phyloP scores from a whole-genome alignment of 129 eudicot genomes.

The Escallonia rubra region DNA sequence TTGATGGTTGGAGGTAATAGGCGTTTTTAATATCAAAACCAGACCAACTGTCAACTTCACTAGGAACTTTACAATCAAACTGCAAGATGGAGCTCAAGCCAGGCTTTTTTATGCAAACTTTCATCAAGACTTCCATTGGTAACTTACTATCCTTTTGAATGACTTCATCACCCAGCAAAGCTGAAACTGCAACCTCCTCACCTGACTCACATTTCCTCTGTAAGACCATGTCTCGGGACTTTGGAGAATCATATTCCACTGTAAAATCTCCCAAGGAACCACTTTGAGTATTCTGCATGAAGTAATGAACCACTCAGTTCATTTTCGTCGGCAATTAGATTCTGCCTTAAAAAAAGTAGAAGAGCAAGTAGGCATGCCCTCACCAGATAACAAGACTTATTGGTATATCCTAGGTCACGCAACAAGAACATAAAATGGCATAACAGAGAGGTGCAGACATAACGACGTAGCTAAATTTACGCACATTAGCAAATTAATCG shows the following conservation, averaged over 20 bases:
- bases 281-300: conserved; percentile 35
- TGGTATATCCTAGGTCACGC: background rate
- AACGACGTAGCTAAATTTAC: no score
- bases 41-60: conserved; percentile 31
- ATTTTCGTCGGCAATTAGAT: background rate
- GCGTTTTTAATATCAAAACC: conserved; percentile 46
- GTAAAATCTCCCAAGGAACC: conserved; percentile 63
- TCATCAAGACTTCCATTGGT: conserved; percentile 61
- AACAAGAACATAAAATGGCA: background rate
- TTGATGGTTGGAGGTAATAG: conserved; percentile 41
- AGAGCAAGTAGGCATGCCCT: background rate
- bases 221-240: conserved; percentile 57
- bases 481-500: no score
- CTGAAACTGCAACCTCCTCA: conserved; percentile 87
- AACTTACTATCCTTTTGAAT: conserved; percentile 31
- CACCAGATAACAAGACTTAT: background rate
- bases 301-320: no score
- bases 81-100: conserved; percentile 68
- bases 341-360: background rate
- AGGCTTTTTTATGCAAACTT: conserved; percentile 70
- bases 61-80: conserved; percentile 64
- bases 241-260: conserved; percentile 62
- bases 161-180: conserved; percentile 59
- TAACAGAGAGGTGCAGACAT: background rate
- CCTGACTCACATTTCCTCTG: conserved; percentile 60